These are phyloP conservation scores for Thalassiosira profunda DNA, from an alignment of 108 stramenopile genomes.

Conservation along the genomic window DNA sequence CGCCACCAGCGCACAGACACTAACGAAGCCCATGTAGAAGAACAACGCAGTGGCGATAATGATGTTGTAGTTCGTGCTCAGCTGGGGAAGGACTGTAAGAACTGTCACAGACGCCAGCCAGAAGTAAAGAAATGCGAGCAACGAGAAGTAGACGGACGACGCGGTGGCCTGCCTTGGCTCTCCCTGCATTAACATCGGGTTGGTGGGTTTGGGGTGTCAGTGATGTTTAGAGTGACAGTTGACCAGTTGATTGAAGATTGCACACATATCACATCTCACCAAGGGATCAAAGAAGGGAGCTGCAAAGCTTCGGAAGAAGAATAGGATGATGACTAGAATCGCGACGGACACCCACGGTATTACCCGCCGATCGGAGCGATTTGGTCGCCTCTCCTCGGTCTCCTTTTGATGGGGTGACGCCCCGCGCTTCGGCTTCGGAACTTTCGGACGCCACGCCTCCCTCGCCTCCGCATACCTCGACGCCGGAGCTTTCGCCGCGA, in stretches of 20 bases:
- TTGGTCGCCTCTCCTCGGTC: too few relatives aligned
- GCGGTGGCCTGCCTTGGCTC: conserved; percentile 48
- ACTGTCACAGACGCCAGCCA: conserved; percentile 53
- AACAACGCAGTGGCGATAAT: conserved; percentile 57
- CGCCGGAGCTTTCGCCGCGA: too few relatives aligned
- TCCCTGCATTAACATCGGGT: conserved; percentile 27
- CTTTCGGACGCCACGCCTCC: too few relatives aligned
- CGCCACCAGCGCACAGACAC: conserved; percentile 32
- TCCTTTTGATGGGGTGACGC: too few relatives aligned
- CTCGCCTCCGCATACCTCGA: too few relatives aligned
- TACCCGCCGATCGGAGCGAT: too few relatives aligned
- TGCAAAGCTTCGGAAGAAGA: conserved; percentile 40
- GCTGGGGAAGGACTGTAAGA: conserved; percentile 54
- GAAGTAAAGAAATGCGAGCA: conserved; percentile 45
- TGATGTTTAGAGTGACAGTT: too few relatives aligned
- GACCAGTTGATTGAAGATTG: too few relatives aligned
- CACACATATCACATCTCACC: conserved; percentile 8
- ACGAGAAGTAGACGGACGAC: conserved; percentile 50
- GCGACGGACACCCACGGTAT: conserved; percentile 46
- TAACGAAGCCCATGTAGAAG: conserved; percentile 52
- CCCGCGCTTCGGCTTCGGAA: too few relatives aligned
- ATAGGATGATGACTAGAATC: conserved; percentile 37
- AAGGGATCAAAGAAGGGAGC: conserved; percentile 53
- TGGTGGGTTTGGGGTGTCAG: too few relatives aligned
- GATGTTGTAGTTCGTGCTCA: conserved; percentile 53